Conservation (phyloP, 2,329 filamentous ascomycete genomes). For the Tympanopsis confertula region DNA sequence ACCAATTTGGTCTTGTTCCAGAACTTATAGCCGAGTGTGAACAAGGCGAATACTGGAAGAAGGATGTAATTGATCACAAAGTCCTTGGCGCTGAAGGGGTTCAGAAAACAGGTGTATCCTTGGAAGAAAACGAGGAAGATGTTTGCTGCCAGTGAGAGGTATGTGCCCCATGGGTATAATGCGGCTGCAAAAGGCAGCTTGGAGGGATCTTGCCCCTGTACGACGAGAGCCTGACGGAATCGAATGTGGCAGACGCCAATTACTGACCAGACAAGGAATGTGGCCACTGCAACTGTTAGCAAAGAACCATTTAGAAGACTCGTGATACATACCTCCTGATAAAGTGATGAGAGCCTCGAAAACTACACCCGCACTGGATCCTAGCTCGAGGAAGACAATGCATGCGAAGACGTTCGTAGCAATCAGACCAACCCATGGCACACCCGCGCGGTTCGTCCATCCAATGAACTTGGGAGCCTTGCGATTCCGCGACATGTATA, state of each 20-base stretch:
- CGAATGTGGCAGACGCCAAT: conserved; percentile 88
- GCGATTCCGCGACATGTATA: conserved; percentile 76
- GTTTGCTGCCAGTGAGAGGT: conserved; percentile 7
- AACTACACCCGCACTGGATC: conserved; percentile 69
- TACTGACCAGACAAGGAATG: conserved; percentile 71
- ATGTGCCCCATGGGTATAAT: conserved; percentile 8
- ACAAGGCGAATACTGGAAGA: conserved; percentile 8
- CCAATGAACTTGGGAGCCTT: conserved; percentile 68
- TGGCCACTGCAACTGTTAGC: too few relatives aligned
- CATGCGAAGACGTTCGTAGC: conserved; percentile 71
- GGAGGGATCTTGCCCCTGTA: conserved; percentile 21
- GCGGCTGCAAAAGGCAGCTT: conserved; percentile 7
- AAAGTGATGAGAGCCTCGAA: background rate
- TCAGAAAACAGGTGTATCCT: conserved; percentile 6
- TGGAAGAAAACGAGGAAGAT: conserved; percentile 9
- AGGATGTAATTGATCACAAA: conserved; percentile 11
- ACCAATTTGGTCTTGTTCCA: conserved; percentile 8
- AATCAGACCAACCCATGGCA: conserved; percentile 56
- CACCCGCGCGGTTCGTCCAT: conserved; percentile 74
- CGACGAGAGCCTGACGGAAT: conserved; percentile 49
- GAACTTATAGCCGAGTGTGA: conserved; percentile 9
- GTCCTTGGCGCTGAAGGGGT: conserved; percentile 8
- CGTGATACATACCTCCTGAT: conserved; percentile 32
- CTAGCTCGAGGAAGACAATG: conserved; percentile 48
- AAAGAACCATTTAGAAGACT: conserved; percentile 56